Percentiles rank a stretch among this genome's conserved stretches.
phyloP scores from a whole-genome alignment of 768 basidiomycete species.

The Lactarius akahatsu region DNA sequence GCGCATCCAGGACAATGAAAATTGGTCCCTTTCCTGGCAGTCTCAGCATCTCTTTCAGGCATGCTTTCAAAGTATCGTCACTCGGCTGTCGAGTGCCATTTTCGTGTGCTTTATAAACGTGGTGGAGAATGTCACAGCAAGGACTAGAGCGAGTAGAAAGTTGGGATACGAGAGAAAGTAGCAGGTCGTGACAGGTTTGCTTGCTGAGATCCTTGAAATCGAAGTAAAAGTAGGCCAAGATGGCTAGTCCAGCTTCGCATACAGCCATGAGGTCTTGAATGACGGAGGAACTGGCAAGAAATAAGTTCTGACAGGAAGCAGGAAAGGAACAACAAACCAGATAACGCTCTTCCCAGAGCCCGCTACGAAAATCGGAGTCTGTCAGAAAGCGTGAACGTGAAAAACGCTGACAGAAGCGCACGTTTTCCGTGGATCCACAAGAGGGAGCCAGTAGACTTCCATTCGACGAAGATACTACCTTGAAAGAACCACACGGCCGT shows the following conservation, averaged over 20 bases:
- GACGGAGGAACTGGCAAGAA: neutral
- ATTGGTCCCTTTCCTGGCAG: neutral
- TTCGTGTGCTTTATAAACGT: neutral
- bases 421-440: neutral
- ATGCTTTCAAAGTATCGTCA: neutral
- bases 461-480: neutral
- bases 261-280: neutral
- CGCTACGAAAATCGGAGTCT: neutral
- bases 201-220: neutral
- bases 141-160: neutral
- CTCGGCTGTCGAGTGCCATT: neutral
- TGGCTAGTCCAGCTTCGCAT: neutral
- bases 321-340: neutral
- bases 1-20: neutral
- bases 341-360: neutral
- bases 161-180: neutral
- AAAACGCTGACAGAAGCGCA: neutral
- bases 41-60: neutral
- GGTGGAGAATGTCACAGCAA: neutral
- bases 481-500: neutral
- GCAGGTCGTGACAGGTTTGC: neutral
- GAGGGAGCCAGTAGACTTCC: neutral
- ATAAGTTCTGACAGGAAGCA: neutral
- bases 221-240: neutral
- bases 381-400: neutral